Evolutionary conservation across 139 green algal genomes (phyloP), one percentile per base, ranked within the genome.

Genomic region (Limnomonas spitsbergensis): DNA sequence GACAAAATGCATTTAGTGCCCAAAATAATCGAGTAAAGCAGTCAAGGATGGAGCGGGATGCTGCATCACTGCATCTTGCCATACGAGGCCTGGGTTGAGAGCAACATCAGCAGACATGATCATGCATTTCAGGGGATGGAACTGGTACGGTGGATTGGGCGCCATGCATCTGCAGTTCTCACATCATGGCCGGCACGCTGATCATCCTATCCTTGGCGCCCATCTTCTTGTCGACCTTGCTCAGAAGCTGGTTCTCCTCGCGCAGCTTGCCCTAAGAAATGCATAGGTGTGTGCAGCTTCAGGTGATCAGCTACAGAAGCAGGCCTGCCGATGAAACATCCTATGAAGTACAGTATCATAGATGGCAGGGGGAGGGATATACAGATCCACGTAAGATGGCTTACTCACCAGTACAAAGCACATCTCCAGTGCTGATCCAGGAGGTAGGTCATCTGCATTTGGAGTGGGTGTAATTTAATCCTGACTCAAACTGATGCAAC

Each of bases 381-480:
- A 54, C 6, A 6, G 9, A 6, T 9, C 42, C 42, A 9, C 6
- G 42, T 6, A 54, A 54, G 42, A 54, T 54, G 42, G 9, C 7
- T 54, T 70, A 42, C 36, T 74, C 6, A 42, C 68, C 4, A 74
- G 9, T 3, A 42, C 35, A 32, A 74, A 74, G 68, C 68, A 74
- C 68, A 32, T 53, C 68, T 74, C 68, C 35, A 74, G 68, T 9
- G 68, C 68, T 47, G 68, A 74, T 26, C 68, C 68, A 40, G 9
- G 20, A n/a, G 68, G 68, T 32, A 74, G 68, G 68, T 74, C 68
- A 32, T 74, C 68, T 61, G 47, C 47, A 61, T 61, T 29, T 29
- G 20, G 47, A 61, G 20, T 61, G 47, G 20, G n/a, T n/a, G n/a
- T n/a, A n/a, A n/a, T n/a, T n/a, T n/a, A n/a, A n/a, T n/a, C n/a